A percentile compares a stretch with the other conserved stretches of the same genome.
These are phyloP conservation scores for Ramaria rubella DNA, from an alignment of 768 basidiomycete genomes.

Conservation along the genomic window DNA sequence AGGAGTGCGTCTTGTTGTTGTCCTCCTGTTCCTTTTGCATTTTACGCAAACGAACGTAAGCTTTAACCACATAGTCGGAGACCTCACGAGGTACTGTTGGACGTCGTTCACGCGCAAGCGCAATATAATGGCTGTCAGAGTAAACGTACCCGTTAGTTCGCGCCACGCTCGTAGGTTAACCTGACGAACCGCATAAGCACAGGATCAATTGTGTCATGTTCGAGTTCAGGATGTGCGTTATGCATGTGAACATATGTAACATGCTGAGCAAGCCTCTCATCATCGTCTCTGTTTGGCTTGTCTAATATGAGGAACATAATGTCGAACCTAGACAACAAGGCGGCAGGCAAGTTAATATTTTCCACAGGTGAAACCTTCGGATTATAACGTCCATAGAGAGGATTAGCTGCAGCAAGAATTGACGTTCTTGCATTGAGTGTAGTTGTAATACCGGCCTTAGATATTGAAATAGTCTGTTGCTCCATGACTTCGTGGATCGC, in stretches of 20 bases:
- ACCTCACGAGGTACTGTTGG: constrained; percentile 87
- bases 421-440: constrained; percentile 97
- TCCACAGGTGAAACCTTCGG: constrained; percentile 96
- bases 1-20: constrained; percentile 82
- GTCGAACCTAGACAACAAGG: constrained; percentile 93
- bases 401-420: constrained; percentile 96
- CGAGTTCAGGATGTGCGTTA: constrained; percentile 79
- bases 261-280: constrained; percentile 93
- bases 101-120: constrained; percentile 77
- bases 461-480: constrained; percentile 99
- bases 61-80: constrained; percentile 89
- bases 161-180: not conserved
- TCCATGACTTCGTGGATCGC: constrained; percentile 99
- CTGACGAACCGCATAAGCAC: constrained; percentile 71
- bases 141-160: constrained; percentile 9
- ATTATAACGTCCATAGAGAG: constrained; percentile 96
- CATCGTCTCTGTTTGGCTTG: constrained; percentile 90
- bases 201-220: constrained; percentile 80
- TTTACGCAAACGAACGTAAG: constrained; percentile 93
- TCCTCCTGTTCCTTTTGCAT: constrained; percentile 85
- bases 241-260: constrained; percentile 98
- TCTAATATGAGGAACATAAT: constrained; percentile 94
- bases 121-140: constrained; percentile 80
- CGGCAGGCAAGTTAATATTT: constrained; percentile 98
- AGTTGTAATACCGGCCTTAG: constrained; percentile 98